Conservation (phyloP, 306 rosid genomes). For the Prunus persica region DNA sequence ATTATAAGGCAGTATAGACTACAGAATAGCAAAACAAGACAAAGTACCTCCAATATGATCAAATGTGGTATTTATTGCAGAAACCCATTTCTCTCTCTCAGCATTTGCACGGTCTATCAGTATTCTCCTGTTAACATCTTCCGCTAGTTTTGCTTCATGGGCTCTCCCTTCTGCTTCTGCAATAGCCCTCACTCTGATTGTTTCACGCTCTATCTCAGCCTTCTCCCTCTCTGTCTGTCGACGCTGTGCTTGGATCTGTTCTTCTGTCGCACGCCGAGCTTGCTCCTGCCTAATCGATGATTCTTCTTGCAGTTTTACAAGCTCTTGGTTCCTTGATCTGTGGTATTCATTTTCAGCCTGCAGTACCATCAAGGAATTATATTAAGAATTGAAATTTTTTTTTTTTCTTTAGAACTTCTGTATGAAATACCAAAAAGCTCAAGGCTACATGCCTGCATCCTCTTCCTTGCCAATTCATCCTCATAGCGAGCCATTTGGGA, state of each 20-base stretch:
- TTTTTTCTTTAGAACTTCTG: not conserved
- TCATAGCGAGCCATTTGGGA: constrained; percentile 90
- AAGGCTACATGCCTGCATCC: constrained; percentile 73
- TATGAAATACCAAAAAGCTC: constrained; percentile 6
- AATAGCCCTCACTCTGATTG: constrained; percentile 77
- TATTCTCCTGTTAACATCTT: constrained; percentile 84
- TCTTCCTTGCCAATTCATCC: constrained; percentile 86
- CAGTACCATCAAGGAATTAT: not conserved
- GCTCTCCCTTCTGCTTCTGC: constrained; percentile 99
- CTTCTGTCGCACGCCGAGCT: constrained; percentile 89
- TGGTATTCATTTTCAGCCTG: constrained; percentile 89
- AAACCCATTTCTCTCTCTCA: constrained; percentile 92
- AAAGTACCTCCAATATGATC: constrained; percentile 95
- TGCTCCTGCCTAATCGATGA: constrained; percentile 94
- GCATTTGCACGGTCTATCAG: constrained; percentile 81
- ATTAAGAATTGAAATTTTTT: not conserved
- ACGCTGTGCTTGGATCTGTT: constrained; percentile 89
- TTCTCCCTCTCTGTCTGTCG: constrained; percentile 88
- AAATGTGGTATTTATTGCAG: constrained; percentile 94
- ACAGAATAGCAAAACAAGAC: not conserved
- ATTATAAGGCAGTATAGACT: not conserved
- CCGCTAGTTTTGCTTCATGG: constrained; percentile 81
- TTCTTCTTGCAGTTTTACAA: constrained; percentile 87
- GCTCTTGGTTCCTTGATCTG: constrained; percentile 89
- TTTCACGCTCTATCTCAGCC: constrained; percentile 95